A percentile compares a stretch with the other conserved stretches of the same genome.
phyloP scores from a whole-genome alignment of 2,329 filamentous ascomycete species.

The Cryphonectria japonica region DNA sequence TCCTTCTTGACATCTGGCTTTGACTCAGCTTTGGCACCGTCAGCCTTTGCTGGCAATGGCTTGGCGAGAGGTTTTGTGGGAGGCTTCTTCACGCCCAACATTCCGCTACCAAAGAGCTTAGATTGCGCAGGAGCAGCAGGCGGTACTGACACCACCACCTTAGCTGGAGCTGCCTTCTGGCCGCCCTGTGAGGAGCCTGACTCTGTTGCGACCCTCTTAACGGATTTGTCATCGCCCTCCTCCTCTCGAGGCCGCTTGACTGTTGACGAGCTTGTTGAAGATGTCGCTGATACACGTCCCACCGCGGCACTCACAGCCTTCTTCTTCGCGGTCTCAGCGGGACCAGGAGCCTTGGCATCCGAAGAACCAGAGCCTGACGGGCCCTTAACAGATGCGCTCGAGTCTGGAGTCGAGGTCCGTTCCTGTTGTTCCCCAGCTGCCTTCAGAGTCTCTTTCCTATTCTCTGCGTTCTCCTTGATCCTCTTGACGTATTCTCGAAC shows the following conservation, averaged over 20 bases:
- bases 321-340: slow-evolving; percentile 31
- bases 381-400: slow-evolving; percentile 16
- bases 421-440: slow-evolving; percentile 34
- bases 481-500: slow-evolving; percentile 63
- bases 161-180: slow-evolving; percentile 26
- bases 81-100: slow-evolving; percentile 30
- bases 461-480: slow-evolving; percentile 39
- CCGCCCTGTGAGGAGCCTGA: slow-evolving; percentile 32
- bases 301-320: slow-evolving; percentile 25
- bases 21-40: slow-evolving; percentile 32
- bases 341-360: slow-evolving; percentile 29
- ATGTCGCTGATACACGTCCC: slow-evolving; percentile 33
- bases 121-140: slow-evolving; percentile 19
- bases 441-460: slow-evolving; percentile 33
- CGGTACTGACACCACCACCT: slow-evolving; percentile 21
- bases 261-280: slow-evolving; percentile 26
- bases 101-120: slow-evolving; percentile 28
- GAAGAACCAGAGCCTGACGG: slow-evolving; percentile 5
- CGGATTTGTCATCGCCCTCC: slow-evolving; percentile 41
- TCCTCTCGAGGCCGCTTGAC: slow-evolving; percentile 46
- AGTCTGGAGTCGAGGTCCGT: slow-evolving; percentile 28
- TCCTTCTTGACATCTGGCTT: slow-evolving; percentile 40
- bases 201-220: slow-evolving; percentile 46
- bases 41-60: slow-evolving; percentile 37
- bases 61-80: slow-evolving; percentile 39